Percentiles rank a stretch among this genome's conserved stretches.
phyloP scores from a whole-genome alignment of 345 rosid genomes.

The Passiflora organensis region DNA sequence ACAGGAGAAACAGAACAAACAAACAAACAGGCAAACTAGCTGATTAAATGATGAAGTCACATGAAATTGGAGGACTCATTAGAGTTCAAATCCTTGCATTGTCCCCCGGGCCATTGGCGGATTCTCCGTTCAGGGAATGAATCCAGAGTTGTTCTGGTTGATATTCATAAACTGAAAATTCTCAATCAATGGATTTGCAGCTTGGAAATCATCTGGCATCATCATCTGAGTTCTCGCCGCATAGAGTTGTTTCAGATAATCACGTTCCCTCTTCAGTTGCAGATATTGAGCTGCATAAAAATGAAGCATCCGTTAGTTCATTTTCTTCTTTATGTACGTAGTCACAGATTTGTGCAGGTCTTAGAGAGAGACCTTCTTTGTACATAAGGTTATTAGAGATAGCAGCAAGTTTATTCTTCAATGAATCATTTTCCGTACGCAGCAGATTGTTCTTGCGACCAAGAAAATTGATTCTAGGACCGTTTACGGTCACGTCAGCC shows the following conservation, averaged over 20 bases:
- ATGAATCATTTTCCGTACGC: slow-evolving; percentile 1
- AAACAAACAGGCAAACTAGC: too few species aligned
- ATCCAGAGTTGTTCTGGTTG: background rate
- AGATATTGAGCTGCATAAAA: slow-evolving; percentile 28
- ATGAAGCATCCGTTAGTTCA: background rate
- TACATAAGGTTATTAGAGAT: slow-evolving; percentile 2
- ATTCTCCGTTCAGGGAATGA: background rate
- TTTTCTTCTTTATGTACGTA: too few species aligned
- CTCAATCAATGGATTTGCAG: background rate
- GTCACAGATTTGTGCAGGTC: too few species aligned
- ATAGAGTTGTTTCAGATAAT: slow-evolving; percentile 7
- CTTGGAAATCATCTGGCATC: background rate
- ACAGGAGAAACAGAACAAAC: too few species aligned
- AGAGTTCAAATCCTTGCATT: too few species aligned
- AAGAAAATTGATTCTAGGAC: slow-evolving; percentile 5
- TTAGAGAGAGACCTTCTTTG: slow-evolving; percentile 15
- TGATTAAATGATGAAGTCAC: background rate
- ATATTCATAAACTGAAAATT: background rate
- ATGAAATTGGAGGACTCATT: background rate
- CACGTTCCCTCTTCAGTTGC: slow-evolving; percentile 25
- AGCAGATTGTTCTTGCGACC: background rate
- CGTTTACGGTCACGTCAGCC: slow-evolving; percentile 11
- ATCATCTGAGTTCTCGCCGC: background rate
- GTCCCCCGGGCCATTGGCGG: too few species aligned
- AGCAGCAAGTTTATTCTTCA: slow-evolving; percentile 7